Conservation (phyloP, 225 moss, liverwort and hornwort species). For the Polytrichum formosum region DNA sequence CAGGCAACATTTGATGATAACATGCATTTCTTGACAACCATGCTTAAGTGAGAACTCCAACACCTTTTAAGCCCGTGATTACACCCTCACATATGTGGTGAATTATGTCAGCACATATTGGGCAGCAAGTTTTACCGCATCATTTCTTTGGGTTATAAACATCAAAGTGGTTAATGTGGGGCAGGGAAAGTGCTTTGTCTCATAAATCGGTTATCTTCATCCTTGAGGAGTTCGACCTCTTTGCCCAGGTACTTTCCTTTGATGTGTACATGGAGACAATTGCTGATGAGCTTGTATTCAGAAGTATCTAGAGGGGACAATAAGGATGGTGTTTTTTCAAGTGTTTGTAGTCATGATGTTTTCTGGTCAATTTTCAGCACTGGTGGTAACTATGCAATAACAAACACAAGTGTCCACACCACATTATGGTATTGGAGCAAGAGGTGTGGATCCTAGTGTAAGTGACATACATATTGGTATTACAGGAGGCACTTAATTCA, state of each 20-base stretch:
- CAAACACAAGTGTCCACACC: too few relatives aligned
- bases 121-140: neutral
- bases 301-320: too few relatives aligned
- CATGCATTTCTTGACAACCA: conserved; percentile 77
- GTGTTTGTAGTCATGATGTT: neutral
- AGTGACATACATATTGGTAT: too few relatives aligned
- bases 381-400: neutral
- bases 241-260: conserved; percentile 74
- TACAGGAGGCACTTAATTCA: too few relatives aligned
- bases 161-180: conserved; percentile 5
- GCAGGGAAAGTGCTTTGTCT: conserved; percentile 83
- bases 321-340: neutral
- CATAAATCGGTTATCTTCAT: conserved; percentile 87
- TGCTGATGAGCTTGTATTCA: too few relatives aligned
- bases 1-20: conserved; percentile 94
- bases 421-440: too few relatives aligned
- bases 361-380: neutral
- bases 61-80: neutral
- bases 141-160: neutral
- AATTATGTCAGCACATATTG: neutral
- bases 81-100: neutral
- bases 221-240: conserved; percentile 95
- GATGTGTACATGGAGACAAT: neutral
- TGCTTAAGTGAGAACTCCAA: conserved; percentile 71
- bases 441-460: too few relatives aligned